Conservation (phyloP, 108 stramenopile genomes). For the Asterionellopsis glacialis region DNA sequence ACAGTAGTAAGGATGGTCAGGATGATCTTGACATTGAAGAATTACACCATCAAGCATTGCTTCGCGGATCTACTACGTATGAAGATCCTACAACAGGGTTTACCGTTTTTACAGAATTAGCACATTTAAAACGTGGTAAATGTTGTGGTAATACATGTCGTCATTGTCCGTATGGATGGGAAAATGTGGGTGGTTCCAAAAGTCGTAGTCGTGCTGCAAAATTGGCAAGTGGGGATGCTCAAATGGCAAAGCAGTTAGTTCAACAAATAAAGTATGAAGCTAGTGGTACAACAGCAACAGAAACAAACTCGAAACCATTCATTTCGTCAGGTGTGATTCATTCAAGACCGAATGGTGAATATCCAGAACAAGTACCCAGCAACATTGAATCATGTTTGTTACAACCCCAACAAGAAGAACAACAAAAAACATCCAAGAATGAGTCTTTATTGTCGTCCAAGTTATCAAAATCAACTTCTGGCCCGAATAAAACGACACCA, state of each 20-base stretch:
- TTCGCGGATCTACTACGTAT: slow-evolving; percentile 59
- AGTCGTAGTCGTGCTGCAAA: neutral
- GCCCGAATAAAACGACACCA: neutral
- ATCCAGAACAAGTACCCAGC: neutral
- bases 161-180: slow-evolving; percentile 91
- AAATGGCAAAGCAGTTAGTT: neutral
- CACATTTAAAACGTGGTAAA: slow-evolving; percentile 74
- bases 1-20: neutral
- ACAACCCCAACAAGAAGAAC: neutral
- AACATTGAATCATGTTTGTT: slow-evolving; percentile 1
- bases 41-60: slow-evolving; percentile 49
- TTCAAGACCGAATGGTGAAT: slow-evolving; percentile 1
- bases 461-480: no score
- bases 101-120: slow-evolving; percentile 80
- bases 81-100: slow-evolving; percentile 87
- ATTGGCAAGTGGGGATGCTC: neutral
- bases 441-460: no score
- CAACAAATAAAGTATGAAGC: neutral
- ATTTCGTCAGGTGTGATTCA: neutral
- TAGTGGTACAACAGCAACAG: neutral
- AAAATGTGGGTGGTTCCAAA: slow-evolving; percentile 39
- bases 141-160: slow-evolving; percentile 92
- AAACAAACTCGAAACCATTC: no score
- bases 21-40: slow-evolving; percentile 65
- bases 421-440: no score